A percentile compares a stretch with the other conserved stretches of the same genome.
Evolutionary conservation across 2,329 filamentous ascomycete genomes (phyloP).

Genomic region (Escovopsis sp.): DNA sequence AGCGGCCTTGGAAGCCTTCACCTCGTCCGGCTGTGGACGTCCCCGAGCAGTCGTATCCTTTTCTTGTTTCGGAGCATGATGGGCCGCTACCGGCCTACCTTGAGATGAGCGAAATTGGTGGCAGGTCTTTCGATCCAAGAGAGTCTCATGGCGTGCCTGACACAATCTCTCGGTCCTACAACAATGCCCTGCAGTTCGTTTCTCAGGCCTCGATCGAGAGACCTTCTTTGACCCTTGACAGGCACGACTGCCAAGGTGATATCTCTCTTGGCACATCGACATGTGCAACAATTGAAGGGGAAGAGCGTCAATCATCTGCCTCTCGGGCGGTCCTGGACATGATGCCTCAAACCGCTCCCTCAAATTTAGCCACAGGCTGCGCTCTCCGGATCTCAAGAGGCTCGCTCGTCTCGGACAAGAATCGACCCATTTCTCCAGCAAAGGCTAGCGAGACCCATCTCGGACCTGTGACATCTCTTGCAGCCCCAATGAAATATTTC

Average conservation of each 20-base stretch:
- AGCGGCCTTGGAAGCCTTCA: slow-evolving; percentile 51
- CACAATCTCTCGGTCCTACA: not conserved
- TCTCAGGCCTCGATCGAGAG: not conserved
- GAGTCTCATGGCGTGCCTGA: not conserved
- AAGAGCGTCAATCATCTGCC: not conserved
- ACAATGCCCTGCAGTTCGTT: not conserved
- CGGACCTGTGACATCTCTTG: not conserved
- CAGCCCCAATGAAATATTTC: no score
- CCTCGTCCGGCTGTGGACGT: not conserved
- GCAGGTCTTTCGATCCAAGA: not conserved
- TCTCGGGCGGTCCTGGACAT: not conserved
- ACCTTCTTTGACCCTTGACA: not conserved
- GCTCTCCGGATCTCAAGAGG: no score
- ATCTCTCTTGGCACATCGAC: not conserved
- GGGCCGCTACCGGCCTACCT: not conserved
- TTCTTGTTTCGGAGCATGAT: slow-evolving; percentile 1
- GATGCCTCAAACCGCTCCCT: not conserved
- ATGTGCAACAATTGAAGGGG: not conserved
- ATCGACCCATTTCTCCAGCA: not conserved
- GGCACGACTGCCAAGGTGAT: not conserved
- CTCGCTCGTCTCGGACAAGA: not conserved
- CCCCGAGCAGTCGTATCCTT: slow-evolving; percentile 18
- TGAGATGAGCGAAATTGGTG: not conserved
- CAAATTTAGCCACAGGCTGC: no score
- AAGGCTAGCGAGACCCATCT: not conserved